These are phyloP conservation scores for Phytophthora europaea DNA, from an alignment of 352 stramenopile genomes.

Conservation along the genomic window DNA sequence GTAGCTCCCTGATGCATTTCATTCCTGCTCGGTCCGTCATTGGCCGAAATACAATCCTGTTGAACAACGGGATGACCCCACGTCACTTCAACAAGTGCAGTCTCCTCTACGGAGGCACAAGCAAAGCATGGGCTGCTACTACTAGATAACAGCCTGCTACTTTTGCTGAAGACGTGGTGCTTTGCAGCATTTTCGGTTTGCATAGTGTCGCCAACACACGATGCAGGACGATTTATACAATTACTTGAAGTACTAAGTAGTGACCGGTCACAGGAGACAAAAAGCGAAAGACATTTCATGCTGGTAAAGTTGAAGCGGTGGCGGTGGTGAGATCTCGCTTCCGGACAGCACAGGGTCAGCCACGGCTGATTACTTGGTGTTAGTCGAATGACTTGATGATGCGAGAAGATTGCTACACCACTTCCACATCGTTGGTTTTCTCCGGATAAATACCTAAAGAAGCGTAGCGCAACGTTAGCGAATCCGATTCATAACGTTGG, in stretches of 20 bases:
- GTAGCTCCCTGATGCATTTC: constrained; percentile 6
- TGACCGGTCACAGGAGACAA: neutral
- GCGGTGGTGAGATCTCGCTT: neutral
- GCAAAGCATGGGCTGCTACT: constrained; percentile 16
- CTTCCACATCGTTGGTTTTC: constrained; percentile 50
- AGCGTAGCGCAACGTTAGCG: constrained; percentile 2
- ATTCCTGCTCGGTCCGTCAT: constrained; percentile 19
- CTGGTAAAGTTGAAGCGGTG: constrained; percentile 19
- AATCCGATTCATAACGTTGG: neutral
- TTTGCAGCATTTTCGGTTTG: constrained; percentile 14
- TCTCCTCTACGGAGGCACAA: neutral
- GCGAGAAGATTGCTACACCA: constrained; percentile 36
- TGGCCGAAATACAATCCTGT: constrained; percentile 21
- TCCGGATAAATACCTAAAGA: constrained; percentile 56
- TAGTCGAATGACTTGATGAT: constrained; percentile 15
- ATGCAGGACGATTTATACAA: neutral
- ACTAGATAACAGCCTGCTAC: no score
- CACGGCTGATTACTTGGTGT: neutral
- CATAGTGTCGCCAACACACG: constrained; percentile 16
- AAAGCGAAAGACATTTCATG: constrained; percentile 13
- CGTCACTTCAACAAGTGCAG: constrained; percentile 6
- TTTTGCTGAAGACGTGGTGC: constrained; percentile 14
- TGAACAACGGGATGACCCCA: neutral
- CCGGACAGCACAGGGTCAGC: neutral
- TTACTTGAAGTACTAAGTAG: neutral